Base-by-base conservation (phyloP, 768 basidiomycete species). In the Suillus subaureus region DNA sequence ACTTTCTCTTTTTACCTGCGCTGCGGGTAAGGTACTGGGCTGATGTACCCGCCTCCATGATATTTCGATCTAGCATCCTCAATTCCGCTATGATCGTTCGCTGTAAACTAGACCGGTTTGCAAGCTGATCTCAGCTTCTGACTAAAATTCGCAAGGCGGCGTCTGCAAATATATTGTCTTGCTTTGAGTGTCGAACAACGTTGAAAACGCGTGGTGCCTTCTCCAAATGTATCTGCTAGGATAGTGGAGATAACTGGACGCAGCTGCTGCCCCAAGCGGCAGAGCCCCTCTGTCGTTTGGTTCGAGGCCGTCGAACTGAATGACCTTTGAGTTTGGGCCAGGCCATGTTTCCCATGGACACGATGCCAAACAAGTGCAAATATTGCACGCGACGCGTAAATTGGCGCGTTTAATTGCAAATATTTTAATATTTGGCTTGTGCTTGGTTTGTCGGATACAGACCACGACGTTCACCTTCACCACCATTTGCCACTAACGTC, bases 331-430 rank as follows among this genome's bases (percentile, higher is more conserved):
- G 45, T 47, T 47, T 23, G 11, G 51, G 16, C 16, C 28, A 16
- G 49, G 26, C 7, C 26, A 43, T n/a, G n/a, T n/a, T 47, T 21
- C 21, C 45, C 45, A 16, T 13, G 55, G 52, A 15, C 1, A 11
- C 4, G 33, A 18, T 55, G 13, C 51, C 66, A 76, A 78, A 71
- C 43, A 37, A 37, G 4, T 49, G 31, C 70, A 78, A 79, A 79
- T 65, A 78, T 51, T 66, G 33, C 71, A 75, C 79, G 78, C 78
- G 77, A 79, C 79, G 79, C 79, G 79, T 80, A 74, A 79, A 80
- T 70, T 62, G 63, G 68, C 79, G 74, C 78, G 78, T 75, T 79
- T 79, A 79, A 72, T 73, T 73, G 70, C 39, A 62, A 65, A 67
- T 75, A 70, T 73, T 75, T 75, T 66, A 28, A 45, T 72, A 74